Percentiles rank a stretch among this genome's conserved stretches.
phyloP scores from a whole-genome alignment of 352 stramenopile species.

The Vaucheria bursata region DNA sequence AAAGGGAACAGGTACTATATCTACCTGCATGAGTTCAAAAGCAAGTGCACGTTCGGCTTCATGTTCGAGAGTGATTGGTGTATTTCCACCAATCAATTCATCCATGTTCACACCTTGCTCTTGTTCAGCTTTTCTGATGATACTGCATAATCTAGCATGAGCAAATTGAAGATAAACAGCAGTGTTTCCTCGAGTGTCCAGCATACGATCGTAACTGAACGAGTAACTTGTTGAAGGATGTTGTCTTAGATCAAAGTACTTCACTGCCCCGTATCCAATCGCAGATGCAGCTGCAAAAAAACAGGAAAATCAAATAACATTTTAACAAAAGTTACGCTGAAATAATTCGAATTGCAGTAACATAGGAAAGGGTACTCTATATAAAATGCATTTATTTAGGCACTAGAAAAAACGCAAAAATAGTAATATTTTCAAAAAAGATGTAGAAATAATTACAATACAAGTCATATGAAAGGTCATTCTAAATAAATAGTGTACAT shows the following conservation, averaged over 20 bases:
- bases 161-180: conserved; percentile 98
- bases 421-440: too few species aligned
- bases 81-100: conserved; percentile 55
- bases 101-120: conserved; percentile 57
- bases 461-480: too few species aligned
- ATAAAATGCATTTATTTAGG: too few species aligned
- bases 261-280: conserved; percentile 96
- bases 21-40: conserved; percentile 78
- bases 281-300: conserved; percentile 72
- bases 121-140: conserved; percentile 47
- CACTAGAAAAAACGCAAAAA: too few species aligned
- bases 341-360: too few species aligned
- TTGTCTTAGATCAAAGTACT: conserved; percentile 99
- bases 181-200: conserved; percentile 97
- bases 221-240: conserved; percentile 95
- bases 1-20: too few species aligned
- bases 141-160: conserved; percentile 71
- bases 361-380: too few species aligned
- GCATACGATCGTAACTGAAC: conserved; percentile 95
- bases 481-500: too few species aligned
- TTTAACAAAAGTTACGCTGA: too few species aligned
- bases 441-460: too few species aligned
- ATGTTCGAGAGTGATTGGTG: conserved; percentile 54
- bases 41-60: conserved; percentile 68
- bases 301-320: too few species aligned